Percentiles rank a stretch among this genome's conserved stretches.
Conservation (phyloP, 495 filamentous ascomycete species). For the Extremus antarcticus region DNA sequence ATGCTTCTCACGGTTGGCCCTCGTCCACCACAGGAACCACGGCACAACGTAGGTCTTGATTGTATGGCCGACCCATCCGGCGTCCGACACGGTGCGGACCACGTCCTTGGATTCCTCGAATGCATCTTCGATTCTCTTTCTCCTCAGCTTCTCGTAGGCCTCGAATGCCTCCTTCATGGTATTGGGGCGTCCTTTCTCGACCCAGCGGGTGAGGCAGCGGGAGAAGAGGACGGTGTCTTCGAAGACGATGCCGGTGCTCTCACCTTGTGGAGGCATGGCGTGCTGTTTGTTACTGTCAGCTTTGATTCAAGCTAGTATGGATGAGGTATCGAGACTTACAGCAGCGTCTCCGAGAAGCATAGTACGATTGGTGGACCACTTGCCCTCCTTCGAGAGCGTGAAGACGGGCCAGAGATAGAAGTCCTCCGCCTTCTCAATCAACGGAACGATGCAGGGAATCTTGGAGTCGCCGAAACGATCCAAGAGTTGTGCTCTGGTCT, state of each 20-base stretch:
- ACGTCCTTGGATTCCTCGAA: slow-evolving; percentile 41
- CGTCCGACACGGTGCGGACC: slow-evolving; percentile 35
- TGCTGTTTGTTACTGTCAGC: slow-evolving; percentile 23
- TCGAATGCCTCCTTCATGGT: slow-evolving; percentile 37
- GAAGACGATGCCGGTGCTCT: slow-evolving; percentile 49
- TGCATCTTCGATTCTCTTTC: slow-evolving; percentile 39
- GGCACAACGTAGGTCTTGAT: slow-evolving; percentile 31
- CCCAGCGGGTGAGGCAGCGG: slow-evolving; percentile 31
- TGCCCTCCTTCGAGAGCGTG: slow-evolving; percentile 39
- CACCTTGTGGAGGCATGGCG: slow-evolving; percentile 54
- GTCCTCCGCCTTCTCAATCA: slow-evolving; percentile 39
- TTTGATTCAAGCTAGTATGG: not conserved
- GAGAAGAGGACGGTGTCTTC: slow-evolving; percentile 49
- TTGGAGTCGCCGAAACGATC: slow-evolving; percentile 36
- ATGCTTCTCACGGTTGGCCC: slow-evolving; percentile 22
- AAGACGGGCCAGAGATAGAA: slow-evolving; percentile 53
- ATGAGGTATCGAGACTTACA: too few relatives aligned
- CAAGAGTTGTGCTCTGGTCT: slow-evolving; percentile 35
- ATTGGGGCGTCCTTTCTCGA: slow-evolving; percentile 27
- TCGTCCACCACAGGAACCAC: slow-evolving; percentile 29
- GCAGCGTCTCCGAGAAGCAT: slow-evolving; percentile 48
- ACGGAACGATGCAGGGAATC: slow-evolving; percentile 39
- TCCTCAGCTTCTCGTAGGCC: slow-evolving; percentile 41
- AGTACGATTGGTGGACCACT: slow-evolving; percentile 40
- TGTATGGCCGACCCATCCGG: slow-evolving; percentile 31